Conservation (phyloP, 2,329 filamentous ascomycete species). For the Aspergillus pseudoviridinutans region DNA sequence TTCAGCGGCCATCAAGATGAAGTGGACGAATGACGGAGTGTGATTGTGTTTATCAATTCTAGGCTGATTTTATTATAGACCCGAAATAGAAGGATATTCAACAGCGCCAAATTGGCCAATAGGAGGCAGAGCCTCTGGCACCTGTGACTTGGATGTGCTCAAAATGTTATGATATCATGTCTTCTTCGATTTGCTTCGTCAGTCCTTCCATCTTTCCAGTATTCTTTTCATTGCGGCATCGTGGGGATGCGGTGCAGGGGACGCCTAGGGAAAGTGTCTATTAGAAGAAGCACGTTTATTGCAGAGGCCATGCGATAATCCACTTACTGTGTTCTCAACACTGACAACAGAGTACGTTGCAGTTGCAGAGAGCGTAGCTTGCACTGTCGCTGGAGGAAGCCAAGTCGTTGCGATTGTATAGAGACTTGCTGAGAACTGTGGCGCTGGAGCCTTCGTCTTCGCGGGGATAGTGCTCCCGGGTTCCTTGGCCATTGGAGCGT, state of each 20-base stretch:
- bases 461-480: conserved; percentile 57
- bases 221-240: conserved; percentile 53
- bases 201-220: conserved; percentile 59
- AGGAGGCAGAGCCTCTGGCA: neutral
- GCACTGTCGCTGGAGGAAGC: conserved; percentile 43
- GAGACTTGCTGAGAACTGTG: conserved; percentile 54
- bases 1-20: conserved; percentile 4
- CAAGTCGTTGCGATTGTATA: conserved; percentile 51
- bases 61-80: neutral
- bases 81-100: neutral
- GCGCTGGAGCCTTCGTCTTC: conserved; percentile 47
- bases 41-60: neutral
- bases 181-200: neutral
- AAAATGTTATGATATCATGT: neutral
- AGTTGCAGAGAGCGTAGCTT: conserved; percentile 49
- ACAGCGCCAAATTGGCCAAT: neutral
- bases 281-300: neutral
- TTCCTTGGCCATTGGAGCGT: conserved; percentile 59
- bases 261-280: conserved; percentile 40
- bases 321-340: conserved; percentile 57
- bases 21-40: neutral
- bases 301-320: neutral
- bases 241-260: conserved; percentile 50
- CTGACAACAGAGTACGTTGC: conserved; percentile 50
- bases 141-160: neutral